These are phyloP conservation scores for Liquidambar formosana DNA, from an alignment of 164 flowering plant species.

Conservation along the genomic window DNA sequence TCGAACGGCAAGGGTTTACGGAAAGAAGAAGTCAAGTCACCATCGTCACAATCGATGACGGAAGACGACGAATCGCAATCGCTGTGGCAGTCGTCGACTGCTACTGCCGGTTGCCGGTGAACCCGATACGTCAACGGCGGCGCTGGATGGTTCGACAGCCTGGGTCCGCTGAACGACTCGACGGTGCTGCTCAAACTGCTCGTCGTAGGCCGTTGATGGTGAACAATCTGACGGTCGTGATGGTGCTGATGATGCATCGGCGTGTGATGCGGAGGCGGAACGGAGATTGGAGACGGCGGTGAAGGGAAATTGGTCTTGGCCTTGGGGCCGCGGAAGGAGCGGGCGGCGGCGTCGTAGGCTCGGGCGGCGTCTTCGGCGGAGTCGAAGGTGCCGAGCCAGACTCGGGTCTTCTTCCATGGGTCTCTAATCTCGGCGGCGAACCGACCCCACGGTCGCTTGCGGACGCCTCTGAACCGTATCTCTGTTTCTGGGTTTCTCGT, in stretches of 20 bases:
- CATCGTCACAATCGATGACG: conserved; percentile 37
- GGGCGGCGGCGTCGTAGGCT: conserved; percentile 81
- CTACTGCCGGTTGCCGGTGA: conserved; percentile 2
- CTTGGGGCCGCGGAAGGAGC: conserved; percentile 66
- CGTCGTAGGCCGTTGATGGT: conserved; percentile 53
- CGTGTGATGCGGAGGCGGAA: not conserved
- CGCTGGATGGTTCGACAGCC: conserved; percentile 9
- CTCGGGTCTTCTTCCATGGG: conserved; percentile 74
- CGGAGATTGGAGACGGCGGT: conserved; percentile 7
- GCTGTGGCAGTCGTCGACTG: conserved; percentile 44
- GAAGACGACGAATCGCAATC: conserved; percentile 61
- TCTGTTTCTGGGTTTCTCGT: conserved; percentile 16
- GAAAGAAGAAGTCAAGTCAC: conserved; percentile 22
- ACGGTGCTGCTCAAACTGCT: conserved; percentile 85
- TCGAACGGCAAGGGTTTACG: conserved; percentile 47
- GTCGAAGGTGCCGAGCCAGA: conserved; percentile 91
- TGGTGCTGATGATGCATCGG: conserved; percentile 9
- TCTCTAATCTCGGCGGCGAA: conserved; percentile 88
- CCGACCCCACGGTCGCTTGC: conserved; percentile 84
- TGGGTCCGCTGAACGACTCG: conserved; percentile 61
- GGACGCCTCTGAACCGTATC: conserved; percentile 62
- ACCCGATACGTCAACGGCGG: conserved; percentile 4
- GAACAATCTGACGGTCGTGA: conserved; percentile 8
- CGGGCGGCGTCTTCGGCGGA: conserved; percentile 81
- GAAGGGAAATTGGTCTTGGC: conserved; percentile 75